Base-by-base conservation (phyloP, 2,329 filamentous ascomycete species). In the Pyrenophora teres region DNA sequence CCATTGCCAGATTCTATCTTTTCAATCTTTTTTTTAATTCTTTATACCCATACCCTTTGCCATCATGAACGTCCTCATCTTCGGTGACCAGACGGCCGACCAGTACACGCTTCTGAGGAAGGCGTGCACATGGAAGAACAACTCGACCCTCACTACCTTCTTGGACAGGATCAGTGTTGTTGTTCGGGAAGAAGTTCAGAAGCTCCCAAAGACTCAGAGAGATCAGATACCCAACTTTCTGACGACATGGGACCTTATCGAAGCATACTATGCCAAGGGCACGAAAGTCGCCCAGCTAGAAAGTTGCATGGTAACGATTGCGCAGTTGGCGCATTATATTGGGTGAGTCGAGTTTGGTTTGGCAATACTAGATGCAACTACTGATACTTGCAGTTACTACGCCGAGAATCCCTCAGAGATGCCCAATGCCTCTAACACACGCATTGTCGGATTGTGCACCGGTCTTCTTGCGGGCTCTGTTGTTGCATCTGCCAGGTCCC, bases 41-140 rank as follows among this genome's bases (percentile, higher is more conserved):
- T 58, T 56, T 63, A 65, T 67, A 68, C 62, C 62, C 60, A 65
- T 67, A 68, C 62, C 27, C 27, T 62, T 52, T 50, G 52, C 50
- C 45, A 74, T 48, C 58, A 76, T 76, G 68, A 80, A 80, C 65
- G 67, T 77, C 52, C 81, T 87, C 71, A 81, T 89, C 56, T 88
- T 89, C 69, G 86, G 86, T 76, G 87, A 89, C 68, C 87, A 89
- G 74, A 88, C 86, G 54, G 80, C 85, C 63, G 84, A 87, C 70
- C 86, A 86, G 63, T 83, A 87, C 68, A 77, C 76, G 60, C 84
- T 87, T 59, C 75, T 89, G 54, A 74, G 76, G 60, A 78, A 78
- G 63, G 72, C 78, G 25, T 71, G 73, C 50, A 72, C 77, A 43
- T 75, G 77, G 64, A 79, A 76, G 61, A 77, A 78, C 65, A 81